Base-by-base conservation (phyloP, 768 basidiomycete genomes). In the Russula griseocarnosa region DNA sequence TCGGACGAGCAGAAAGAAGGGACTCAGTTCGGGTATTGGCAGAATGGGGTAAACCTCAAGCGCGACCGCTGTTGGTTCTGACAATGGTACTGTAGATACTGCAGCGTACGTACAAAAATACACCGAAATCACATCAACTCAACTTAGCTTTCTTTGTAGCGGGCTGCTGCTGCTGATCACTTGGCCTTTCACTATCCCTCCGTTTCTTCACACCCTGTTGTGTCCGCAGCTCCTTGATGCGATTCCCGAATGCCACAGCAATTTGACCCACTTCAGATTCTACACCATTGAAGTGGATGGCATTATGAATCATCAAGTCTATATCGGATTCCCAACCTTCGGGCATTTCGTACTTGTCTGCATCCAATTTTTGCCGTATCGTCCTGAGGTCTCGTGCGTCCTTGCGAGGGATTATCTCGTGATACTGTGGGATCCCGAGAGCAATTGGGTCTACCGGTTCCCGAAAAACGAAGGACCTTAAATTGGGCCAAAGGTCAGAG, bases 371-470 rank as follows among this genome's bases (percentile, higher is more conserved):
- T 70, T 80, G 80, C 66, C 87, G 83, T 70, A 98, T 95, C 55
- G 87, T 88, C 66, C 79, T 76, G 60, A 98, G 77, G 75, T 98
- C 96, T 50, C 96, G 86, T 3, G 92, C 92, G 67, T 95, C 86
- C 71, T 90, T 92, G 66, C 79, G 82, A 5, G 88, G 86, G 67
- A 98, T 91, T 61, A 95, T 77, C 38, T 94, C 85, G 73, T 87
- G 89, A 72, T 98, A 98, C 10, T 86, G 85, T 8, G 95, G 96
- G 56, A 98, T 92, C 6, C 83, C 85, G 38, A 95, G 77, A 3
- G 80, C 75, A 22, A 91, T 81, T 3, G 95, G 94, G 74, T 98
- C 94, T n/a, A 98, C 93, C 47, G 91, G 87, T 60, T 88, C 86
- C 54, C 83, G 86, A 76, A 91, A 93, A 20, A 93, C 78, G 76